Evolutionary conservation across 345 rosid genomes (phyloP).

Genomic region (Populus nigra): DNA sequence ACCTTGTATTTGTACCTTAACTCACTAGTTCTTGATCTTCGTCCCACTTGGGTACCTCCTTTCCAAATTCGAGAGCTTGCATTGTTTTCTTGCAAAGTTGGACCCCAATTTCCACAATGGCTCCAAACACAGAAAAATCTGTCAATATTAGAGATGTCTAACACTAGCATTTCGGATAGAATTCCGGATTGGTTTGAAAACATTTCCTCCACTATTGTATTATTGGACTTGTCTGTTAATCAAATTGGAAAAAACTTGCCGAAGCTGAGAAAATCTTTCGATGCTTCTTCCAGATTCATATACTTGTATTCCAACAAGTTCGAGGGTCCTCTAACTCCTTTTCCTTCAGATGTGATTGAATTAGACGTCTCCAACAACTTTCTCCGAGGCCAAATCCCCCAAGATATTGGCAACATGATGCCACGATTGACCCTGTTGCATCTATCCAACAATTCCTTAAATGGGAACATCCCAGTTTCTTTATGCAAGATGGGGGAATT

Average conservation of each 20-base stretch:
- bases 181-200: constrained; percentile 13
- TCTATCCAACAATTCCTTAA: constrained; percentile 9
- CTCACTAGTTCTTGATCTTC: not conserved
- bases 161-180: constrained; percentile 8
- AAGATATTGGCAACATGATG: constrained; percentile 8
- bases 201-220: not conserved
- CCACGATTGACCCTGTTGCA: constrained; percentile 1
- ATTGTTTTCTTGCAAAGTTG: constrained; percentile 7
- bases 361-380: constrained; percentile 12
- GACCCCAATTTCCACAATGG: constrained; percentile 21
- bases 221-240: constrained; percentile 3
- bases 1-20: not conserved
- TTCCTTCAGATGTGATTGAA: constrained; percentile 1
- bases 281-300: not conserved
- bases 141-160: not conserved
- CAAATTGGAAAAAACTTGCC: not conserved
- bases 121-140: not conserved
- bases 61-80: not conserved
- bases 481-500: constrained; percentile 9
- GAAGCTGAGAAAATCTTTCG: not conserved
- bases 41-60: constrained; percentile 5
- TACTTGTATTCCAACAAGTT: constrained; percentile 13
- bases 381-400: constrained; percentile 6
- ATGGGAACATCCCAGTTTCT: constrained; percentile 17
- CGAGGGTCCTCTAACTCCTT: constrained; percentile 5